phyloP scores from a whole-genome alignment of 768 basidiomycete species.

The Thelephora aurantiotincta region DNA sequence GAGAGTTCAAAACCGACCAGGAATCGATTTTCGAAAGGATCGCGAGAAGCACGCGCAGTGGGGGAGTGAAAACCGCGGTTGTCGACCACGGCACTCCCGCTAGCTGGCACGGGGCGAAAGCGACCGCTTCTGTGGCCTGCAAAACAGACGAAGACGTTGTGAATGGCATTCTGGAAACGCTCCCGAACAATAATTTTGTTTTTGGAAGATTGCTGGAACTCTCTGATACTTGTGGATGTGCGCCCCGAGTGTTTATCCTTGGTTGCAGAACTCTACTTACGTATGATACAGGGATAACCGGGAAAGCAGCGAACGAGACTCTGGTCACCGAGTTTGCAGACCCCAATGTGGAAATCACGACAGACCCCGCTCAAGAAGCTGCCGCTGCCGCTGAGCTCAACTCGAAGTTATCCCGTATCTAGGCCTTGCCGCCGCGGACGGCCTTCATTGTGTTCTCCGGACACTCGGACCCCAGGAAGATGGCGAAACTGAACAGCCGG shows the following conservation, averaged over 20 bases:
- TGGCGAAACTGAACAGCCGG: slow-evolving; percentile 58
- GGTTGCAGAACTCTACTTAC: background rate
- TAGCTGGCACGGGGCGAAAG: slow-evolving; percentile 77
- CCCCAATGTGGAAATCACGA: slow-evolving; percentile 10
- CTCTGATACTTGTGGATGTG: slow-evolving; percentile 74
- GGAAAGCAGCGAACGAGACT: slow-evolving; percentile 30
- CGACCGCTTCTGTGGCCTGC: slow-evolving; percentile 64
- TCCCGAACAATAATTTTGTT: slow-evolving; percentile 60
- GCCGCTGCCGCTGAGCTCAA: slow-evolving; percentile 28
- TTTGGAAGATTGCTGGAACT: slow-evolving; percentile 79
- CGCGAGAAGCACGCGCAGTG: slow-evolving; percentile 33
- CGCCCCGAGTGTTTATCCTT: background rate
- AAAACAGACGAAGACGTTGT: slow-evolving; percentile 67
- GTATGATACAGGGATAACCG: slow-evolving; percentile 40
- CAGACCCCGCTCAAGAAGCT: slow-evolving; percentile 9
- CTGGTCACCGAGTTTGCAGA: slow-evolving; percentile 5
- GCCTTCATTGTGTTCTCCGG: slow-evolving; percentile 81
- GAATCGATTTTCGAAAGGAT: slow-evolving; percentile 87
- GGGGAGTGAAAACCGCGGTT: slow-evolving; percentile 43
- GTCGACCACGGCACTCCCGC: slow-evolving; percentile 78
- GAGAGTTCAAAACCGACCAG: slow-evolving; percentile 72
- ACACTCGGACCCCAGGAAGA: slow-evolving; percentile 74
- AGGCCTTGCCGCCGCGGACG: slow-evolving; percentile 65
- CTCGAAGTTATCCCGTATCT: slow-evolving; percentile 41
- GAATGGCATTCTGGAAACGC: slow-evolving; percentile 44